Evolutionary conservation across 2,329 filamentous ascomycete species (phyloP).

Genomic region (Sordariomycetes sp.): DNA sequence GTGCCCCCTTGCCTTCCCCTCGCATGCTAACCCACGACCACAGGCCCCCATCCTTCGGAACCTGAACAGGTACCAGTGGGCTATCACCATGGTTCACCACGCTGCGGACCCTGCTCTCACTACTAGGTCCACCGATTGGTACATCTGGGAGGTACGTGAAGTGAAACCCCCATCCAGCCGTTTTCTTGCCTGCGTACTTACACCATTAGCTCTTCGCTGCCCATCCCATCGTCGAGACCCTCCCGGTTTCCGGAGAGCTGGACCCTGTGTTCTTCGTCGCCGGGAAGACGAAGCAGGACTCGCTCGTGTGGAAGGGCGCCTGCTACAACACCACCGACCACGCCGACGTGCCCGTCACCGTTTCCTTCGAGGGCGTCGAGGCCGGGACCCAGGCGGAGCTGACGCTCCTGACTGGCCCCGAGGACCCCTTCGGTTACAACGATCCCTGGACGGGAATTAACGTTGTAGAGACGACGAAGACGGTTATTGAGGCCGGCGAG

Average conservation of each 20-base stretch:
- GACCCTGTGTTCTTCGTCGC: conserved; percentile 39
- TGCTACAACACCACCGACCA: conserved; percentile 39
- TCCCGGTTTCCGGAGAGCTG: conserved; percentile 29
- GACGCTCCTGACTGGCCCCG: conserved; percentile 31
- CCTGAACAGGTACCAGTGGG: conserved; percentile 39
- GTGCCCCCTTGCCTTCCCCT: background rate
- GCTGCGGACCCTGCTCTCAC: conserved; percentile 35
- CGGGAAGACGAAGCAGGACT: conserved; percentile 29
- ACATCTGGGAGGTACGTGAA: conserved; percentile 25
- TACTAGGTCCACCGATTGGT: conserved; percentile 38
- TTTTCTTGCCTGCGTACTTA: conserved; percentile 8
- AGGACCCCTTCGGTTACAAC: conserved; percentile 31
- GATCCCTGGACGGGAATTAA: conserved; percentile 27
- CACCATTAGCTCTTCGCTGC: conserved; percentile 27
- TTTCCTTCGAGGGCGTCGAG: conserved; percentile 32
- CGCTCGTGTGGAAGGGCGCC: conserved; percentile 37
- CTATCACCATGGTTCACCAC: conserved; percentile 37
- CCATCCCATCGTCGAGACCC: conserved; percentile 32
- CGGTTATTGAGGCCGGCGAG: conserved; percentile 25
- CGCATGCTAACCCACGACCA: background rate
- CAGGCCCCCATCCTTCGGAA: conserved; percentile 35
- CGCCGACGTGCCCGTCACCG: conserved; percentile 30
- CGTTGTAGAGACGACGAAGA: conserved; percentile 32
- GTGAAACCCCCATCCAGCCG: background rate
- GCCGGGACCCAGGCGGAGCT: conserved; percentile 27